Percentiles rank a stretch among this genome's conserved stretches.
Evolutionary conservation across 1,284 basidiomycete species (phyloP).

Genomic region (Pyrrhoderma noxium): DNA sequence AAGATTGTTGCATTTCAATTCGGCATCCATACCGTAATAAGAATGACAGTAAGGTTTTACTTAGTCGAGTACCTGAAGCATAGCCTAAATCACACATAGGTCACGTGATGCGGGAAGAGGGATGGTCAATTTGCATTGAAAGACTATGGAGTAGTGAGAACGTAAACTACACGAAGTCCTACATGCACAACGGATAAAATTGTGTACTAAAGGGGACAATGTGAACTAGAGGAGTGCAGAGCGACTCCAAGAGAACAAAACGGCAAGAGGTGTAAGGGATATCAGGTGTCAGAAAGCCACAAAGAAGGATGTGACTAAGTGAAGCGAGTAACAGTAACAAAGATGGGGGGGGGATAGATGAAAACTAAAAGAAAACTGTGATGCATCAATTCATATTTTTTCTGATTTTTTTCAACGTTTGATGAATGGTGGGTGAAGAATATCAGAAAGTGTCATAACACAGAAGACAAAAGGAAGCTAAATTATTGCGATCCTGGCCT

Average conservation of each 20-base stretch:
- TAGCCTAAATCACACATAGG: too few species aligned
- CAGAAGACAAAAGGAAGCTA: slow-evolving; percentile 7
- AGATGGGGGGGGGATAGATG: not conserved
- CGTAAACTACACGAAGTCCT: not conserved
- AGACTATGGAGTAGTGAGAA: not conserved
- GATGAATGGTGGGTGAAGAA: slow-evolving; percentile 1
- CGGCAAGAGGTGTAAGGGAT: not conserved
- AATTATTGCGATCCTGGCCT: slow-evolving; percentile 9
- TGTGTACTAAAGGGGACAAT: not conserved
- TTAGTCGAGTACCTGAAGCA: too few species aligned
- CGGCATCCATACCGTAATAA: slow-evolving; percentile 34
- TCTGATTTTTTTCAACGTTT: slow-evolving; percentile 18
- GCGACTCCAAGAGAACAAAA: not conserved
- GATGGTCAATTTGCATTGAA: not conserved
- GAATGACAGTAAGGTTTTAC: not conserved
- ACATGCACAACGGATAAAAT: not conserved
- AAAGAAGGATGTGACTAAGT: not conserved
- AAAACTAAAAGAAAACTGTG: slow-evolving; percentile 6
- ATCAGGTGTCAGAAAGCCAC: not conserved
- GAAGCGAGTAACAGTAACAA: not conserved
- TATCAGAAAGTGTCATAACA: slow-evolving; percentile 12
- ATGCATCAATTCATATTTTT: slow-evolving; percentile 12
- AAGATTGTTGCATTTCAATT: slow-evolving; percentile 68
- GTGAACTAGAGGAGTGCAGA: not conserved
- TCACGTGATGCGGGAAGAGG: not conserved